These are phyloP conservation scores for Sphaerulina vaccinii DNA, from an alignment of 2,329 filamentous ascomycete genomes.

Conservation along the genomic window DNA sequence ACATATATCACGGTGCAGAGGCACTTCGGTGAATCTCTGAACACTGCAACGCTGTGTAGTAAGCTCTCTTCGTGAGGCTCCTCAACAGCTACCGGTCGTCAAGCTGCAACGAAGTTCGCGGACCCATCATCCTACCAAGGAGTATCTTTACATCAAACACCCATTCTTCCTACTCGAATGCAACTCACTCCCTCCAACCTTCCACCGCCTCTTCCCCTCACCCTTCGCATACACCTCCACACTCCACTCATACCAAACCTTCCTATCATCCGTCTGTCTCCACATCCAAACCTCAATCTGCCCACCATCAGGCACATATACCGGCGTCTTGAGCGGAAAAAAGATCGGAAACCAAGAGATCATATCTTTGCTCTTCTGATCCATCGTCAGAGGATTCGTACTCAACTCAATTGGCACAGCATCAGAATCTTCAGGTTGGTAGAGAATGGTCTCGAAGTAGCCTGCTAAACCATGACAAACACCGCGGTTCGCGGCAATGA, in stretches of 20 bases:
- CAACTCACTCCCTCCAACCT: slow-evolving; percentile 64
- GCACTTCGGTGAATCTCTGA: too few species aligned
- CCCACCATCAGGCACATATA: slow-evolving; percentile 79
- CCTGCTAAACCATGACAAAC: slow-evolving; percentile 88
- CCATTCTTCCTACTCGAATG: slow-evolving; percentile 69
- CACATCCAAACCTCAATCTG: slow-evolving; percentile 93
- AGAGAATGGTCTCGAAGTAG: slow-evolving; percentile 96
- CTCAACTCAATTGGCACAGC: slow-evolving; percentile 74
- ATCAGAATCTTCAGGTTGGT: slow-evolving; percentile 47
- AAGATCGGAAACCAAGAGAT: slow-evolving; percentile 99
- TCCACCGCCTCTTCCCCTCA: slow-evolving; percentile 61
- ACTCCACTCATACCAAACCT: slow-evolving; percentile 98
- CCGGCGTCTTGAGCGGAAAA: slow-evolving; percentile 88
- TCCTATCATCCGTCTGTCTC: slow-evolving; percentile 90
- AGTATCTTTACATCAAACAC: slow-evolving; percentile 62
- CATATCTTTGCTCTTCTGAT: slow-evolving; percentile 93
- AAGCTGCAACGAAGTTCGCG: too few species aligned
- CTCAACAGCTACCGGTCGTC: too few species aligned
- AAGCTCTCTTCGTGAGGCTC: too few species aligned
- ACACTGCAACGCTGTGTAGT: too few species aligned
- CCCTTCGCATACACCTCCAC: slow-evolving; percentile 72
- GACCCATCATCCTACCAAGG: background rate
- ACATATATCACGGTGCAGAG: too few species aligned
- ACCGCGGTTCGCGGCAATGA: slow-evolving; percentile 74
- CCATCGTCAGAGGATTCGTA: slow-evolving; percentile 88